phyloP scores from a whole-genome alignment of 2,329 filamentous ascomycete genomes.

The Talaromyces sp. region DNA sequence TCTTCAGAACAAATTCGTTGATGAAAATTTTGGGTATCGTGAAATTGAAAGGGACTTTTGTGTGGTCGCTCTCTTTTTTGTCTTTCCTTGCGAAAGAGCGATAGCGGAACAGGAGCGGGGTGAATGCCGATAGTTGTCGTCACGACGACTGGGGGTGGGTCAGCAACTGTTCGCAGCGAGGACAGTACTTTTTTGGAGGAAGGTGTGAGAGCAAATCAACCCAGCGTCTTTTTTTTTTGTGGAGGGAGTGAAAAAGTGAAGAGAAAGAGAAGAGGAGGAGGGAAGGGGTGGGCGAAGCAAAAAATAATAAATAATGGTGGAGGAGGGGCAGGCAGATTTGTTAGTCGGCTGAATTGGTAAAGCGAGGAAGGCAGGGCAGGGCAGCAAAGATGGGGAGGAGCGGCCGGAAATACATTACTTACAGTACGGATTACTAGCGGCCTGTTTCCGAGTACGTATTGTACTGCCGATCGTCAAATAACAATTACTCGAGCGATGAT shows the following conservation, averaged over 20 bases:
- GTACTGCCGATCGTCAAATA: not conserved
- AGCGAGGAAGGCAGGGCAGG: not conserved
- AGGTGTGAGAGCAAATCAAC: not conserved
- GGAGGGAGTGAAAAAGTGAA: constrained; percentile 1
- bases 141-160: constrained; percentile 19
- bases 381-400: not conserved
- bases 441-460: constrained; percentile 3
- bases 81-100: constrained; percentile 5
- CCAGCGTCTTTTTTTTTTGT: constrained; percentile 16
- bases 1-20: not conserved
- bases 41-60: not conserved
- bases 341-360: constrained; percentile 10
- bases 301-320: constrained; percentile 15
- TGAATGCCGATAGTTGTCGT: constrained; percentile 17
- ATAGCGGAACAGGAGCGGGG: constrained; percentile 17
- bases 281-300: not conserved
- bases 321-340: constrained; percentile 12
- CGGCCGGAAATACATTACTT: constrained; percentile 4
- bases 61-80: not conserved
- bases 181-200: not conserved
- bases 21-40: not conserved
- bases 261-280: not conserved
- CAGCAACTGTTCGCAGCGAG: constrained; percentile 16
- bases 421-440: constrained; percentile 2
- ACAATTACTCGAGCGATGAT: not conserved